Percentiles rank a stretch among this genome's conserved stretches.
These are phyloP conservation scores for Sugiyamaella chiloensis DNA, from an alignment of 805 yeast genomes.

Conservation along the genomic window DNA sequence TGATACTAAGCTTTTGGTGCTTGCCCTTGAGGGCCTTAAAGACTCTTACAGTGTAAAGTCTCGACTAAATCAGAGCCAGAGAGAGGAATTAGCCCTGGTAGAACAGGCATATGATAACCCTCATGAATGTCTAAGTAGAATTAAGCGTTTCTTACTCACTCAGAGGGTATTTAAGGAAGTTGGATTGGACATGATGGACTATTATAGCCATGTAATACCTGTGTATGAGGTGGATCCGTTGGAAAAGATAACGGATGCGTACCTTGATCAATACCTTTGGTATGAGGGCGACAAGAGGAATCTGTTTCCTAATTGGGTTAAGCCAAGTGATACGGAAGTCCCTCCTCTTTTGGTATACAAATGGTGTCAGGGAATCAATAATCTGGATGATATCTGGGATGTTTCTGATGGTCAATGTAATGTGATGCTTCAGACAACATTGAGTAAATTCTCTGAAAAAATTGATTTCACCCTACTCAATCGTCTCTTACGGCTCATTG, in stretches of 20 bases:
- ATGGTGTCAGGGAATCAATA: conserved; percentile 91
- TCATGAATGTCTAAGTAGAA: conserved; percentile 81
- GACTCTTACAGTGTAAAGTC: conserved; percentile 74
- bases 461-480: conserved; percentile 85
- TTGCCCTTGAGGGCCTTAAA: conserved; percentile 86
- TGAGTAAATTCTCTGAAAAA: conserved; percentile 74
- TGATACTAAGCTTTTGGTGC: conserved; percentile 83
- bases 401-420: conserved; percentile 68
- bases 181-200: conserved; percentile 84
- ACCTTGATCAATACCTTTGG: conserved; percentile 93
- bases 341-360: conserved; percentile 90
- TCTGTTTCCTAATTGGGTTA: conserved; percentile 92
- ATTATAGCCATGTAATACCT: conserved; percentile 78
- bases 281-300: conserved; percentile 86
- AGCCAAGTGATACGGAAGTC: conserved; percentile 90
- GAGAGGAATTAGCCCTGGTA: conserved; percentile 89
- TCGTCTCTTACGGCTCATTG: conserved; percentile 70
- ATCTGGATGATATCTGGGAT: conserved; percentile 76
- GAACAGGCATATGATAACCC: conserved; percentile 98
- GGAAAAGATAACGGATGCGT: conserved; percentile 95
- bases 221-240: conserved; percentile 86
- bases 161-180: conserved; percentile 92
- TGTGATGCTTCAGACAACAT: conserved; percentile 76
- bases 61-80: conserved; percentile 76
- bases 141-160: conserved; percentile 76